A percentile compares a stretch with the other conserved stretches of the same genome.
phyloP scores from a whole-genome alignment of 1,139 yeast genomes.

The Kurtzmaniella quercitrusa region DNA sequence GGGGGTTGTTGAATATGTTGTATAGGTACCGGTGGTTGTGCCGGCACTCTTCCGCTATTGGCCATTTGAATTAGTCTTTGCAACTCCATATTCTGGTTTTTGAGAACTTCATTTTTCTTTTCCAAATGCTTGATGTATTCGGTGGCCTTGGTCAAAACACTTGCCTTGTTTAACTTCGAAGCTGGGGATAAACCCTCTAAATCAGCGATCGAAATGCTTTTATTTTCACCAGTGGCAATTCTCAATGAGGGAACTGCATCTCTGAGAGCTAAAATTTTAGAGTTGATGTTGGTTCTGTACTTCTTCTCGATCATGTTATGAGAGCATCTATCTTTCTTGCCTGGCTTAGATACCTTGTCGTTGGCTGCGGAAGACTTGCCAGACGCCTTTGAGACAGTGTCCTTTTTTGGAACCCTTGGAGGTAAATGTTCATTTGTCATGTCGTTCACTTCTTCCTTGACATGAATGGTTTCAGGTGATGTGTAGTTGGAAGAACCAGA shows the following conservation, averaged over 20 bases:
- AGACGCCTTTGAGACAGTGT: not conserved
- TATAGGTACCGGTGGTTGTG: slow-evolving; percentile 7
- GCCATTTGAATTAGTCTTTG: slow-evolving; percentile 35
- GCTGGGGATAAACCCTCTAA: slow-evolving; percentile 90
- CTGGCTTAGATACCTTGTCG: slow-evolving; percentile 32
- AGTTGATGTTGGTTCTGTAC: slow-evolving; percentile 72
- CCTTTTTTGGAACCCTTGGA: not conserved
- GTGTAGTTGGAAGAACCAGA: slow-evolving; percentile 28
- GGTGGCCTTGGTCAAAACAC: slow-evolving; percentile 82
- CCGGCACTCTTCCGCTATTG: slow-evolving; percentile 13
- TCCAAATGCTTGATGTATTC: slow-evolving; percentile 87
- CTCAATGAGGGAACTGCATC: slow-evolving; percentile 71
- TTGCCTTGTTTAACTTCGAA: slow-evolving; percentile 80
- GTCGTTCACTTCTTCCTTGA: slow-evolving; percentile 4
- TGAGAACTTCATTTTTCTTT: slow-evolving; percentile 54
- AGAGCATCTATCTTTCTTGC: slow-evolving; percentile 56
- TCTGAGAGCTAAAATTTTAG: slow-evolving; percentile 64
- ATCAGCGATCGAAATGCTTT: slow-evolving; percentile 41
- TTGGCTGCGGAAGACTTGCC: not conserved
- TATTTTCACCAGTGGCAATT: slow-evolving; percentile 37
- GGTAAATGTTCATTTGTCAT: not conserved
- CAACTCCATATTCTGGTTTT: slow-evolving; percentile 51
- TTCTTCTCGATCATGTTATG: slow-evolving; percentile 80
- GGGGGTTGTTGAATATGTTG: slow-evolving; percentile 10
- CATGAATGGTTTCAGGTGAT: slow-evolving; percentile 25